A percentile compares a stretch with the other conserved stretches of the same genome.
phyloP scores from a whole-genome alignment of 2,329 filamentous ascomycete species.

The Huntiella abstrusa region DNA sequence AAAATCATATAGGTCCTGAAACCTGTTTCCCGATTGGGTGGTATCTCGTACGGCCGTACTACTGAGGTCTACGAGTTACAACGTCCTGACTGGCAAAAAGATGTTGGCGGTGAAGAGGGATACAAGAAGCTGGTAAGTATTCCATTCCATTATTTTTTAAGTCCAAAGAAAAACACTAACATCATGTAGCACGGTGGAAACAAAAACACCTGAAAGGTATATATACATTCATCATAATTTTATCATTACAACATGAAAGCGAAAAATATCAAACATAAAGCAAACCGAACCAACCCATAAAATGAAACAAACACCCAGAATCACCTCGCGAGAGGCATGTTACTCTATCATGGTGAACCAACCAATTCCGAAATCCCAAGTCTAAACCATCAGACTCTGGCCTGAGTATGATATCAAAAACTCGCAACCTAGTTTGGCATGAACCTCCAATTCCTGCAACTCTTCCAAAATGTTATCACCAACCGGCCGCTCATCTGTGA shows the following conservation, averaged over 20 bases:
- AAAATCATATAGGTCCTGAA: slow-evolving; percentile 36
- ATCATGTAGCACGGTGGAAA: background rate
- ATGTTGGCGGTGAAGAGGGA: slow-evolving; percentile 33
- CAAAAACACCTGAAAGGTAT: background rate
- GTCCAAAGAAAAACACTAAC: background rate
- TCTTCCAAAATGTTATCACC: slow-evolving; percentile 50
- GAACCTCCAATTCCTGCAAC: slow-evolving; percentile 45
- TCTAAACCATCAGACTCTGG: slow-evolving; percentile 34
- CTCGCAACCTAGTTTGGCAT: slow-evolving; percentile 53
- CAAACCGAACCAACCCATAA: background rate
- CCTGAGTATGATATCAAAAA: slow-evolving; percentile 56
- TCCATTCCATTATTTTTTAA: background rate
- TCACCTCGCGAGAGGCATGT: background rate
- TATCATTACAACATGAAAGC: too few relatives aligned
- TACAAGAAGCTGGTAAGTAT: slow-evolving; percentile 29
- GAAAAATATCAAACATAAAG: background rate
- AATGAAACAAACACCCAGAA: slow-evolving; percentile 5
- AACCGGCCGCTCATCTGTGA: slow-evolving; percentile 51
- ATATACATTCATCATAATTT: too few relatives aligned
- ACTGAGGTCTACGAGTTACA: slow-evolving; percentile 55
- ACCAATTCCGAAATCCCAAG: slow-evolving; percentile 10
- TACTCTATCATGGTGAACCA: background rate
- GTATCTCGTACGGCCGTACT: slow-evolving; percentile 63
- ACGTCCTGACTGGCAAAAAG: slow-evolving; percentile 37
- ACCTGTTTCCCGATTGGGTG: slow-evolving; percentile 62